These are phyloP conservation scores for Exophiala viscosa DNA, from an alignment of 2,329 filamentous ascomycete genomes.

Conservation along the genomic window DNA sequence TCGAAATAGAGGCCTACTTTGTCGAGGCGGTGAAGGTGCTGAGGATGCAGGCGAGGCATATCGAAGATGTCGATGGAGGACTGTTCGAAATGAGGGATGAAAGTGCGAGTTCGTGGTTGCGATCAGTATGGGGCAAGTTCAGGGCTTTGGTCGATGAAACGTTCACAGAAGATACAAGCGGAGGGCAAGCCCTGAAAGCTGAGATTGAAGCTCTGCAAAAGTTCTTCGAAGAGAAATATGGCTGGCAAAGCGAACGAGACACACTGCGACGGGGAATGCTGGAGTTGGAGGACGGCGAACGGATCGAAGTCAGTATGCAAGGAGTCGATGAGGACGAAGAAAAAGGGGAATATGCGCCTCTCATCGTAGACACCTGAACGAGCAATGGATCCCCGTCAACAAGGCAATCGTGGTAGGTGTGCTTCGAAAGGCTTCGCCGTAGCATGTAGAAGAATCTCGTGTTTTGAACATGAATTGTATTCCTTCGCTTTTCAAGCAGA, in stretches of 20 bases:
- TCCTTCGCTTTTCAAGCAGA: too few species aligned
- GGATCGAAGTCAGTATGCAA: conserved; percentile 56
- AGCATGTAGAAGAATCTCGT: too few species aligned
- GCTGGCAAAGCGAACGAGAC: conserved; percentile 54
- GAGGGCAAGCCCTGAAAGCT: conserved; percentile 39
- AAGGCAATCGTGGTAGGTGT: not conserved
- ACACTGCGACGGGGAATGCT: conserved; percentile 57
- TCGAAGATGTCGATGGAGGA: conserved; percentile 57
- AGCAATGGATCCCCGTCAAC: not conserved
- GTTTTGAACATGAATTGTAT: too few species aligned
- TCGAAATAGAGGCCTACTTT: conserved; percentile 49
- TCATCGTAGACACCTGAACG: conserved; percentile 50
- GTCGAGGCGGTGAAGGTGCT: conserved; percentile 49
- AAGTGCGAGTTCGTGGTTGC: conserved; percentile 49
- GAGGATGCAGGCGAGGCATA: conserved; percentile 52
- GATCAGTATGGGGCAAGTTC: conserved; percentile 51
- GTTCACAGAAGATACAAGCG: conserved; percentile 35
- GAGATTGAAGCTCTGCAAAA: conserved; percentile 55
- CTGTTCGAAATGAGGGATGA: conserved; percentile 58
- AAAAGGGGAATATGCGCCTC: conserved; percentile 61
- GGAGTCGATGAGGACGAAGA: conserved; percentile 59
- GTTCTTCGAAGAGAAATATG: conserved; percentile 52
- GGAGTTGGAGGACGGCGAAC: conserved; percentile 61
- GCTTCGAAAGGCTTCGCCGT: too few species aligned
- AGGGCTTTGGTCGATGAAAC: conserved; percentile 50